Evolutionary conservation across 495 filamentous ascomycete species (phyloP).

Genomic region (Elasticomyces elasticus): DNA sequence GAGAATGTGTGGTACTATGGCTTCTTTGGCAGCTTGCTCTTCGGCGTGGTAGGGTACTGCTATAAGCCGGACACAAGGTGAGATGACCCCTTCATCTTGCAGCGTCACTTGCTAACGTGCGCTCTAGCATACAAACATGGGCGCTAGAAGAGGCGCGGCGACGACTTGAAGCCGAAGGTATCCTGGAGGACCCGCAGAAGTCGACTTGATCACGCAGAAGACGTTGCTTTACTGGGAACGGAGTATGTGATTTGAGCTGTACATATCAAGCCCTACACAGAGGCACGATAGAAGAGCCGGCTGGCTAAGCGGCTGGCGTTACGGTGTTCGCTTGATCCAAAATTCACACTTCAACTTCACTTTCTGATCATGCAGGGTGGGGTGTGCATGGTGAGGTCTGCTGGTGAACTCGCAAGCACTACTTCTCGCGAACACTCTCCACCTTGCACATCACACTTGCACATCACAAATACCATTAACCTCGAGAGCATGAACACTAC

Average conservation of each 20-base stretch:
- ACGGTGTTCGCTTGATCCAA: no score
- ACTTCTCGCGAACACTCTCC: background rate
- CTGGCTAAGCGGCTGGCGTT: background rate
- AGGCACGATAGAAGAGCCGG: background rate
- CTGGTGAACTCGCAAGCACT: background rate
- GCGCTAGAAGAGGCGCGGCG: constrained; percentile 91
- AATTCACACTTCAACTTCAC: background rate
- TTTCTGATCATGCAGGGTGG: background rate
- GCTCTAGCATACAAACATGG: constrained; percentile 91
- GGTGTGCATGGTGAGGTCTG: background rate
- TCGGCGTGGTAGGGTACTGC: constrained; percentile 73
- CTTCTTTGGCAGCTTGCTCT: constrained; percentile 70
- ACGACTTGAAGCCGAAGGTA: constrained; percentile 88
- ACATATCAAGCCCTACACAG: background rate
- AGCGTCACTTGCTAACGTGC: constrained; percentile 15
- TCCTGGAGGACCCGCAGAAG: constrained; percentile 63
- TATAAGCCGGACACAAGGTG: constrained; percentile 99
- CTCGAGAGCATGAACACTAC: no score
- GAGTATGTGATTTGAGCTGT: background rate
- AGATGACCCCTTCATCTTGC: constrained; percentile 36
- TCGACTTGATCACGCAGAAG: constrained; percentile 4
- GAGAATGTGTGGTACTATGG: constrained; percentile 81
- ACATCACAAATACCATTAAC: no score
- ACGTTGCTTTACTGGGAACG: background rate
- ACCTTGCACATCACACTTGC: no score